These are phyloP conservation scores for Pyricularia sp. DNA, from an alignment of 2,329 filamentous ascomycete genomes.

Conservation along the genomic window DNA sequence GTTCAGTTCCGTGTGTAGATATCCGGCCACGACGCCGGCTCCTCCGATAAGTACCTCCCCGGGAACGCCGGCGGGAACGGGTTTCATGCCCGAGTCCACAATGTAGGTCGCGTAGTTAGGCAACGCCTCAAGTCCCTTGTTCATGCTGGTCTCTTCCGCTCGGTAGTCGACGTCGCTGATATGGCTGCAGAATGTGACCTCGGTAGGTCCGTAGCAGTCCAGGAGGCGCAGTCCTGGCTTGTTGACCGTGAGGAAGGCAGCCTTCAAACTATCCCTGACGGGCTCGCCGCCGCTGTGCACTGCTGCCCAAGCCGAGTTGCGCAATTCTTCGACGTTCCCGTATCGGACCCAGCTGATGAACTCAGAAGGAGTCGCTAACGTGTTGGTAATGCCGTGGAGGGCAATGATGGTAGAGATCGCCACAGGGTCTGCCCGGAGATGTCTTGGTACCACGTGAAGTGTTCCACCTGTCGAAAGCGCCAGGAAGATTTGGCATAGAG, in stretches of 20 bases:
- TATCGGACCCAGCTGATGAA: conserved; percentile 15
- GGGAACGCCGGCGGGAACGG: conserved; percentile 19
- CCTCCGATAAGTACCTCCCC: conserved; percentile 28
- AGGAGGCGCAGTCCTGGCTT: conserved; percentile 5
- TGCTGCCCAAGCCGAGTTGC: conserved; percentile 13
- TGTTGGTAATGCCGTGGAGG: conserved; percentile 18
- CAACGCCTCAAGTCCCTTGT: conserved; percentile 9
- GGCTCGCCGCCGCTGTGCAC: conserved; percentile 21
- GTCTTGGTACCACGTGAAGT: conserved; percentile 19
- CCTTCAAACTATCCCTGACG: conserved; percentile 4
- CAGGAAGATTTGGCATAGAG: conserved; percentile 21
- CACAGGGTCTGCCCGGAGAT: conserved; percentile 19
- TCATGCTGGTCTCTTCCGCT: neutral
- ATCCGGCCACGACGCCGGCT: conserved; percentile 24
- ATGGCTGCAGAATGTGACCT: conserved; percentile 9
- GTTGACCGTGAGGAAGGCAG: conserved; percentile 2
- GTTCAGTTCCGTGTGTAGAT: conserved; percentile 16
- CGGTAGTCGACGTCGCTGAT: neutral
- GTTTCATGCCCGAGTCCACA: conserved; percentile 19
- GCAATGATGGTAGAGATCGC: conserved; percentile 12
- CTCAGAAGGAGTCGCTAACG: conserved; percentile 24
- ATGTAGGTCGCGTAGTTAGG: conserved; percentile 25
- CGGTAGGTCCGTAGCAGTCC: conserved; percentile 20
- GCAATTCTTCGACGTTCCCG: conserved; percentile 7
- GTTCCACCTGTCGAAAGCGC: conserved; percentile 22